phyloP scores from a whole-genome alignment of 2,329 filamentous ascomycete genomes.

The Ceratocystis colombiana region DNA sequence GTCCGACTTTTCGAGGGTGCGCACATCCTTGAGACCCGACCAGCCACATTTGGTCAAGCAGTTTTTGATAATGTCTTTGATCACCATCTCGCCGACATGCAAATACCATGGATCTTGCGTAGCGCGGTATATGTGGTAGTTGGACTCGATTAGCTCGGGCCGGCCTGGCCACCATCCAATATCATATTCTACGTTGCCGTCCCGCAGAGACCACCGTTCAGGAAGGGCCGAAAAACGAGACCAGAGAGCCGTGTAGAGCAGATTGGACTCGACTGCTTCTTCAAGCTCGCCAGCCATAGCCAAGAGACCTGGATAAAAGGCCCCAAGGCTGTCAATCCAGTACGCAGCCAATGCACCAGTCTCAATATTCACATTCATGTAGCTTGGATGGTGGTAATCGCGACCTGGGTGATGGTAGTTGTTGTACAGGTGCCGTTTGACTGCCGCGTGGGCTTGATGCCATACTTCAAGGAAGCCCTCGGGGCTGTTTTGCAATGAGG shows the following conservation, averaged over 20 bases:
- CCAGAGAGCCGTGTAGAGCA: conserved; percentile 89
- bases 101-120: conserved; percentile 95
- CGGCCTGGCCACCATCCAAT: conserved; percentile 91
- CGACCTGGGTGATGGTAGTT: conserved; percentile 32
- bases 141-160: conserved; percentile 94
- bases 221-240: conserved; percentile 87
- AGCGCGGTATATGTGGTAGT: conserved; percentile 88
- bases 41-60: conserved; percentile 90
- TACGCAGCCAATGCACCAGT: conserved; percentile 81
- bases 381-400: conserved; percentile 71
- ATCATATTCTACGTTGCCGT: conserved; percentile 73
- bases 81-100: conserved; percentile 88
- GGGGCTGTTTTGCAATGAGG: conserved; percentile 56
- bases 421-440: conserved; percentile 85
- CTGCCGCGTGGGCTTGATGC: conserved; percentile 75
- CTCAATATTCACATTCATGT: conserved; percentile 77
- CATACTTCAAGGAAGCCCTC: conserved; percentile 73
- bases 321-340: conserved; percentile 93
- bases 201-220: conserved; percentile 83
- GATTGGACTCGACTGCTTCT: conserved; percentile 79
- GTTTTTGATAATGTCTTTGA: conserved; percentile 74
- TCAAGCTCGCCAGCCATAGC: conserved; percentile 80
- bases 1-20: conserved; percentile 75
- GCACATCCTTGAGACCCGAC: conserved; percentile 77
- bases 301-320: conserved; percentile 86